Percentiles rank a stretch among this genome's conserved stretches.
These are phyloP conservation scores for Pichia sp. DNA, from an alignment of 1,139 yeast genomes.

Conservation along the genomic window DNA sequence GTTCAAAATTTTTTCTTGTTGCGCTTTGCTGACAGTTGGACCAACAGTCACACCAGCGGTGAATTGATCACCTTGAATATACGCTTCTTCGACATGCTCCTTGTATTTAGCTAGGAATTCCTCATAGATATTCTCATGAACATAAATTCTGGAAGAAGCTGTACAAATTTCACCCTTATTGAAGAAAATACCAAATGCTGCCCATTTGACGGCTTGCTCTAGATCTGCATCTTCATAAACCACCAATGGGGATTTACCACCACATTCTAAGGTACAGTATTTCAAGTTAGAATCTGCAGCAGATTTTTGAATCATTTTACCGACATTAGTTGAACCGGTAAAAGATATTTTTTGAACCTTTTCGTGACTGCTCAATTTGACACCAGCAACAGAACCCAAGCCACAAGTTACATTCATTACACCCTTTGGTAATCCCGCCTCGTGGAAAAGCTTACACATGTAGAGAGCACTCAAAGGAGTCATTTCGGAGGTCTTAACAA, in stretches of 20 bases:
- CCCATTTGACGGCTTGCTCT: slow-evolving; percentile 55
- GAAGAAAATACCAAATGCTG: slow-evolving; percentile 48
- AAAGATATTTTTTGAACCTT: slow-evolving; percentile 47
- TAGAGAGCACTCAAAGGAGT: slow-evolving; percentile 48
- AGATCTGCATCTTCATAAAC: slow-evolving; percentile 48
- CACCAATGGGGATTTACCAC: slow-evolving; percentile 53
- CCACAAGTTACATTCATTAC: slow-evolving; percentile 49
- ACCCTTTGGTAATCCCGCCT: slow-evolving; percentile 53
- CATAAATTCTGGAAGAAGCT: slow-evolving; percentile 47
- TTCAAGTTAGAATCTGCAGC: slow-evolving; percentile 42
- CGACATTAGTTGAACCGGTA: slow-evolving; percentile 54
- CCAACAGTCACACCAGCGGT: slow-evolving; percentile 55
- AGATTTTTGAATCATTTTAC: slow-evolving; percentile 43
- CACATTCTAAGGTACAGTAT: slow-evolving; percentile 58
- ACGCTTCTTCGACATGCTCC: slow-evolving; percentile 37
- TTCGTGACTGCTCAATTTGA: slow-evolving; percentile 40
- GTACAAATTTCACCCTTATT: slow-evolving; percentile 57
- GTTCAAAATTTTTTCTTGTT: slow-evolving; percentile 42
- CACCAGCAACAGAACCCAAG: slow-evolving; percentile 43
- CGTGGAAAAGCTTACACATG: slow-evolving; percentile 37
- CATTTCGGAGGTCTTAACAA: slow-evolving; percentile 48
- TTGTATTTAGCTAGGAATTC: slow-evolving; percentile 42
- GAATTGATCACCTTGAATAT: slow-evolving; percentile 53
- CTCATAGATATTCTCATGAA: slow-evolving; percentile 31
- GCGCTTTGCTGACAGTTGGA: slow-evolving; percentile 65